Percentiles rank a stretch among this genome's conserved stretches.
phyloP scores from a whole-genome alignment of 2,329 filamentous ascomycete species.

The Bipolaris sorokiniana region DNA sequence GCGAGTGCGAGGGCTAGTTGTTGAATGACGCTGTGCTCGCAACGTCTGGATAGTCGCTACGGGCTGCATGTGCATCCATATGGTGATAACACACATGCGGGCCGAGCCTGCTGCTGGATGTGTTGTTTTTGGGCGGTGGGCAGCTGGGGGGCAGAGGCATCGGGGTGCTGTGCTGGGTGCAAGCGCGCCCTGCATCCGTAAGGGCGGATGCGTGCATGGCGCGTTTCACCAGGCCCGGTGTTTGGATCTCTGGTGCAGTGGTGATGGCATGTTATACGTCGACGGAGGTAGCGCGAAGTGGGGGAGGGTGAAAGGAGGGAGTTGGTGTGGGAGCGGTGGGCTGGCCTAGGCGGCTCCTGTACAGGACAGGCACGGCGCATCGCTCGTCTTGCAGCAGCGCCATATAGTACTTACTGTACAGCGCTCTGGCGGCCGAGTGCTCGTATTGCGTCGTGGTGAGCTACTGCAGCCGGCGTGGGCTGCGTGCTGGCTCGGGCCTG shows the following conservation, averaged over 20 bases:
- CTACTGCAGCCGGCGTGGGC: conserved; percentile 8
- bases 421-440: background rate
- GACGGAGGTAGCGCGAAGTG: conserved; percentile 21
- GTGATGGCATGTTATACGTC: conserved; percentile 26
- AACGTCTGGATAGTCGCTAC: conserved; percentile 15
- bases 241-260: conserved; percentile 17
- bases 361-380: background rate
- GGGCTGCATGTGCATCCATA: background rate
- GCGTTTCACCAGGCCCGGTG: conserved; percentile 27
- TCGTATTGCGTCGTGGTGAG: background rate
- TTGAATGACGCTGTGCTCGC: conserved; percentile 27
- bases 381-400: background rate
- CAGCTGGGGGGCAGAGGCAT: background rate
- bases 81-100: conserved; percentile 6
- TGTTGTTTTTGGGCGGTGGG: conserved; percentile 13
- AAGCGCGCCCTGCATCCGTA: conserved; percentile 20
- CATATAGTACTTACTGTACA: no score
- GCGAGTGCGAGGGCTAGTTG: conserved; percentile 5
- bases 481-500: background rate
- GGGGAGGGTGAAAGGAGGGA: conserved; percentile 1
- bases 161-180: conserved; percentile 19
- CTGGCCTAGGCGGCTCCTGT: conserved; percentile 1
- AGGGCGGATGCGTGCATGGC: conserved; percentile 25
- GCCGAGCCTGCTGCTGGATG: conserved; percentile 25
- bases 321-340: background rate